Conservation (phyloP, 2,329 filamentous ascomycete genomes). For the Cladophialophora exuberans region DNA sequence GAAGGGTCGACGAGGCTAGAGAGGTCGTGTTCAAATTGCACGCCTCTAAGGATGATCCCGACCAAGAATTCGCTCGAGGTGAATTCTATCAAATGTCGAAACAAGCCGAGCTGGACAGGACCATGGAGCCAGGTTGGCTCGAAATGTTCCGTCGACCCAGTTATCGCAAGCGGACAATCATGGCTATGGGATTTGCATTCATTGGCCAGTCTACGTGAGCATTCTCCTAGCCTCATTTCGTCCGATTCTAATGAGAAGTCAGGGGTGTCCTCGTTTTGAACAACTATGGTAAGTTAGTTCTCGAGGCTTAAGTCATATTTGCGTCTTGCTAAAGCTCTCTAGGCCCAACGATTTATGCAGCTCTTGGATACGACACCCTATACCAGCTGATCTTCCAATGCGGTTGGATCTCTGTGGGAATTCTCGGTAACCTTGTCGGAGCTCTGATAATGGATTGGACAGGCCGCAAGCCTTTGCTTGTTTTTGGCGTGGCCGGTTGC, state of each 20-base stretch:
- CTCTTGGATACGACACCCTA: conserved; percentile 25
- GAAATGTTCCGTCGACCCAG: conserved; percentile 23
- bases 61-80: conserved; percentile 21
- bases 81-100: conserved; percentile 30
- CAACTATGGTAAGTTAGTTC: conserved; percentile 19
- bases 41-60: conserved; percentile 16
- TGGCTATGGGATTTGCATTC: conserved; percentile 25
- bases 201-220: conserved; percentile 26
- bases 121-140: conserved; percentile 23
- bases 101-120: conserved; percentile 26
- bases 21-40: conserved; percentile 31
- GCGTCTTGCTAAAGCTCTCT: background rate
- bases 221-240: background rate
- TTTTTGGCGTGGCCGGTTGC: conserved; percentile 31
- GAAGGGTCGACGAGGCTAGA: conserved; percentile 32
- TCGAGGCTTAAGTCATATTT: background rate
- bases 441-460: conserved; percentile 27
- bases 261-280: conserved; percentile 21
- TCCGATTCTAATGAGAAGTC: background rate
- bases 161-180: conserved; percentile 23
- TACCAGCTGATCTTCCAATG: conserved; percentile 26
- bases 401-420: conserved; percentile 27
- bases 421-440: conserved; percentile 23
- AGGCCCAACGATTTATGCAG: conserved; percentile 26
- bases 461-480: conserved; percentile 35